These are phyloP conservation scores for Colletotrichum cordylinicola DNA, from an alignment of 2,329 filamentous ascomycete genomes.

Conservation along the genomic window DNA sequence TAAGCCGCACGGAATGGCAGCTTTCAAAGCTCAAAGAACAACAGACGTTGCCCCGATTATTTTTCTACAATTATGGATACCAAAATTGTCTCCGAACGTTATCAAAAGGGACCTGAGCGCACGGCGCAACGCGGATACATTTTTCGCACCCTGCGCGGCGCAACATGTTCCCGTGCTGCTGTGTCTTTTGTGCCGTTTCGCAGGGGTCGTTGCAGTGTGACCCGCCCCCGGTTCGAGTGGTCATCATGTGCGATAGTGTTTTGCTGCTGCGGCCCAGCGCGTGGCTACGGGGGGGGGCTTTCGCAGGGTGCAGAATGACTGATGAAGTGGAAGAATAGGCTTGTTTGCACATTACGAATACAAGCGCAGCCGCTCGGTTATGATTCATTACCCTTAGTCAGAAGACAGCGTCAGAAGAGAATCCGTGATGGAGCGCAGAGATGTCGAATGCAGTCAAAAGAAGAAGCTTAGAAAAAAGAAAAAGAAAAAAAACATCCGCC, in stretches of 20 bases:
- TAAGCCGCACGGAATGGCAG: background rate
- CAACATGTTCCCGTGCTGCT: background rate
- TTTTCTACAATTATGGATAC: background rate
- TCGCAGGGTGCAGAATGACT: background rate
- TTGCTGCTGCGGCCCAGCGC: background rate
- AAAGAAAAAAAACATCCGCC: background rate
- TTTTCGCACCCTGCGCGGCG: background rate
- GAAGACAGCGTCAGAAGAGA: background rate
- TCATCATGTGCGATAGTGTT: background rate
- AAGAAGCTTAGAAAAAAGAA: background rate
- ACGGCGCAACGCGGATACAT: background rate
- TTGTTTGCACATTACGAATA: background rate
- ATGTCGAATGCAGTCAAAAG: background rate
- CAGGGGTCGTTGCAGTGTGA: background rate
- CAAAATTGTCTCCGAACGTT: background rate
- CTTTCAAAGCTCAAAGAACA: background rate
- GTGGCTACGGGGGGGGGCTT: background rate
- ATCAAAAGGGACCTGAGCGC: background rate
- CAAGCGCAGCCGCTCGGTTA: background rate
- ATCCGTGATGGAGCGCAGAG: background rate
- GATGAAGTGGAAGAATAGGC: background rate
- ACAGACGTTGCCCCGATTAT: background rate
- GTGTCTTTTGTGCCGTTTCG: background rate
- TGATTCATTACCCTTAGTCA: background rate
- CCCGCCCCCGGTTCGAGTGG: background rate